Conservation (phyloP, 768 basidiomycete genomes). For the Ramaria sp. region DNA sequence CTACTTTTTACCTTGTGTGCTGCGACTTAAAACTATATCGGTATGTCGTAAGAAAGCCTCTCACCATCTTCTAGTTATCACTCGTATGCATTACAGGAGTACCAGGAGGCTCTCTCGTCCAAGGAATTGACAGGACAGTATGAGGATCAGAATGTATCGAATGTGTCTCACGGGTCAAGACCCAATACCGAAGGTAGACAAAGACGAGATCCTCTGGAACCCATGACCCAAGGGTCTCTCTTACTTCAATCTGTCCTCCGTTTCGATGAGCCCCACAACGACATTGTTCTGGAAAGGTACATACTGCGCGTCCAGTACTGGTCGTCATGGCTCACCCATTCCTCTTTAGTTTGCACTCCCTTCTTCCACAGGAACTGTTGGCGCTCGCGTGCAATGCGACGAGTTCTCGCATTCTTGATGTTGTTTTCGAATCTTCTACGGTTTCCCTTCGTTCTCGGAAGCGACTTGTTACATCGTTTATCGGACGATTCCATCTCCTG, state of each 20-base stretch:
- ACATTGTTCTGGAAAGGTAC: conserved; percentile 61
- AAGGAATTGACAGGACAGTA: conserved; percentile 17
- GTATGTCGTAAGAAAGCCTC: conserved; percentile 24
- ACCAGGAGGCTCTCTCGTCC: neutral
- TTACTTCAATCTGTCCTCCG: conserved; percentile 75
- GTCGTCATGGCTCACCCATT: neutral
- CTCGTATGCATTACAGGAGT: conserved; percentile 1
- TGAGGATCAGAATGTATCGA: conserved; percentile 7
- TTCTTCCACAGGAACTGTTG: conserved; percentile 49
- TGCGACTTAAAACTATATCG: conserved; percentile 40
- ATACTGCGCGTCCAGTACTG: conserved; percentile 5
- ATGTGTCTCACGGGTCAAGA: neutral
- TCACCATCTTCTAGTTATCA: neutral
- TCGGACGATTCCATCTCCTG: conserved; percentile 69
- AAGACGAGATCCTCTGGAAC: conserved; percentile 35
- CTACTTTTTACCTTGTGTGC: conserved; percentile 55
- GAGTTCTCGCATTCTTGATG: conserved; percentile 71
- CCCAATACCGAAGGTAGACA: conserved; percentile 17
- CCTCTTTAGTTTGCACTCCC: conserved; percentile 39
- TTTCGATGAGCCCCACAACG: conserved; percentile 55
- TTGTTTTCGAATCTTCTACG: conserved; percentile 47
- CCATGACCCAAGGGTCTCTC: conserved; percentile 75
- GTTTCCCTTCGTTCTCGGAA: conserved; percentile 57
- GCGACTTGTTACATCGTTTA: conserved; percentile 58
- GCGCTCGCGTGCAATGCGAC: conserved; percentile 54